Evolutionary conservation across 192 early-diverging fungal genomes (phyloP), one percentile per base, ranked within the genome.

Genomic region (Coemansia sp.): DNA sequence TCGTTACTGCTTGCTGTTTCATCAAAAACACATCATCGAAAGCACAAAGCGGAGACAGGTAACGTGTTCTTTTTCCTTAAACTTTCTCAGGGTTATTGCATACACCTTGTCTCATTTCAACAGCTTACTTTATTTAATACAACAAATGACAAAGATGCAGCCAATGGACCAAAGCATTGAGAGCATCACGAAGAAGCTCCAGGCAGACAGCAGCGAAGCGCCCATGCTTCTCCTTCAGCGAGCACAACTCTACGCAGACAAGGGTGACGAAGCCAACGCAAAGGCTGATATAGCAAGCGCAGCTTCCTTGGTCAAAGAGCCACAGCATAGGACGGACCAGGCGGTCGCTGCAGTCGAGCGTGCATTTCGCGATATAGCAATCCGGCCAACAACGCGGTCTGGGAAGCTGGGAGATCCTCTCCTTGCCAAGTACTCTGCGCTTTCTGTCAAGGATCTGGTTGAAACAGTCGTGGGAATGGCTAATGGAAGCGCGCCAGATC

Each of bases 271-370:
- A n/a, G 15, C 59, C 0, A 40, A 56, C 15, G 77, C 77, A 3
- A 64, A 64, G 7, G 15, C 53, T 15, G 77, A 79, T 49, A 70
- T 79, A 16, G 58, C 77, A 12, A 71, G 59, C 23, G 77, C 77
- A 15, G 71, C 77, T 0, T 37, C 68, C 4, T 58, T 79, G 21
- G 67, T 67, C n/a, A 61, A 66, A 21, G 77, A 79, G 18, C 58
- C 65, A 0, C 25, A 18, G 28, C 51, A 70, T 59, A 58, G 23
- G 4, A 23, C 57, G 1, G 39, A 46, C 20, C 63, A 70, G 18
- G 61, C 46, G 26, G 64, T 79, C 3, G 71, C 60, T 3, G 71
- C 70, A 3, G 71, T 79, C 2, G 77, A 79, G 45, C 67, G 58
- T 16, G 71, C 77, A 2, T 59, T 79, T 4, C 63, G 64, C 7